Conservation (phyloP, 495 filamentous ascomycete genomes). For the Staphylotrichum tortipilum region DNA sequence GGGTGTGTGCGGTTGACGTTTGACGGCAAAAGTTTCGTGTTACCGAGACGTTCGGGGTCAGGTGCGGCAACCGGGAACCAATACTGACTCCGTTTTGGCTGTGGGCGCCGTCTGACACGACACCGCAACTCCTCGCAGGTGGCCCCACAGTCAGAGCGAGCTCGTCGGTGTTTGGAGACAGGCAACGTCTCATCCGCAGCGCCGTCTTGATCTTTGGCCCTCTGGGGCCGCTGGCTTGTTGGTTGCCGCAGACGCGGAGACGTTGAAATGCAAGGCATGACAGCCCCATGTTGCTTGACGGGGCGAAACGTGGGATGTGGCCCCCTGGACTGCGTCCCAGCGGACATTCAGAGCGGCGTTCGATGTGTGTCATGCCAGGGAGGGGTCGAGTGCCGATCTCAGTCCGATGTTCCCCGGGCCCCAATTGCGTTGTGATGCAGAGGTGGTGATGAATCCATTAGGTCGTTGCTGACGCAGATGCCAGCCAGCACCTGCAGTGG, state of each 20-base stretch:
- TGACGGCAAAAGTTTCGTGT: constrained; percentile 1
- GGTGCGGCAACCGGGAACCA: neutral
- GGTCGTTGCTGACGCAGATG: constrained; percentile 6
- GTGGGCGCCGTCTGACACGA: constrained; percentile 6
- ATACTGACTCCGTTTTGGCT: neutral
- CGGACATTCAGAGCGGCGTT: neutral
- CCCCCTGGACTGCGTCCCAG: neutral
- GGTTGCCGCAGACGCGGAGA: neutral
- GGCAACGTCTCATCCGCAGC: neutral
- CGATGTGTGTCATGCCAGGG: neutral
- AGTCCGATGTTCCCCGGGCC: neutral
- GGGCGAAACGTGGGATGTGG: neutral
- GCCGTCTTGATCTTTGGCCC: neutral
- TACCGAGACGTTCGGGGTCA: constrained; percentile 1
- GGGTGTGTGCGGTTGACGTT: too few relatives aligned
- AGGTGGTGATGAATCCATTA: constrained; percentile 9
- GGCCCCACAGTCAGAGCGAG: neutral
- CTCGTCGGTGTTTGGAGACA: too few relatives aligned
- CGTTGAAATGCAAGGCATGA: neutral
- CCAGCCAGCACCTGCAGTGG: constrained; percentile 12
- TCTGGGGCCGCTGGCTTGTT: too few relatives aligned
- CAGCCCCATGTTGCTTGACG: neutral
- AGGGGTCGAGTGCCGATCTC: constrained; percentile 19
- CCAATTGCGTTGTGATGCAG: constrained; percentile 1
- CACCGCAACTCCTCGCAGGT: neutral